Conservation (phyloP, 345 rosid species). For the Xanthoceras sorbifolium region DNA sequence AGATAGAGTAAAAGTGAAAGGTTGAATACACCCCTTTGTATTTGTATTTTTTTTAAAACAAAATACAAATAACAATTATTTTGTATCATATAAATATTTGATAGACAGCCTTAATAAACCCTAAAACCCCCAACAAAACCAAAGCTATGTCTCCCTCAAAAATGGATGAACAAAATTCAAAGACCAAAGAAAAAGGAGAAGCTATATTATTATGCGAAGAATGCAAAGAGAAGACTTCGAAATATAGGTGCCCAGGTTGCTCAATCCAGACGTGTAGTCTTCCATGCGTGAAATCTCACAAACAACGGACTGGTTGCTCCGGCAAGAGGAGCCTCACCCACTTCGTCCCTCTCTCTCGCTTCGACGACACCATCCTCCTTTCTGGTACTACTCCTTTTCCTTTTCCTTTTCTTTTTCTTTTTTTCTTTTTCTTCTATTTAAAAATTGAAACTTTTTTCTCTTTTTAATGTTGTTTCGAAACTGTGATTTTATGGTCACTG, state of each 20-base stretch:
- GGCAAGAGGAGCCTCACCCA: slow-evolving; percentile 61
- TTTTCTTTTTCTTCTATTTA: neutral
- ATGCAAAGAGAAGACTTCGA: slow-evolving; percentile 55
- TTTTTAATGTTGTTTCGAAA: neutral
- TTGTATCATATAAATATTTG: neutral
- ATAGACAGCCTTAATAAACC: neutral
- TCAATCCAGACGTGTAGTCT: slow-evolving; percentile 78
- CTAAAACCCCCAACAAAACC: neutral
- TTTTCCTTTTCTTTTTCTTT: neutral
- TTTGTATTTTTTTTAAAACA: too few relatives aligned
- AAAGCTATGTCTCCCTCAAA: neutral
- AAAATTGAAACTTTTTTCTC: too few relatives aligned
- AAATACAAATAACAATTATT: too few relatives aligned
- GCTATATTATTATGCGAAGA: slow-evolving; percentile 51
- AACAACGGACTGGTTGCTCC: slow-evolving; percentile 69
- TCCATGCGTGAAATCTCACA: slow-evolving; percentile 78
- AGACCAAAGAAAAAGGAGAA: neutral
- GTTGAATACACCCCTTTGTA: too few relatives aligned
- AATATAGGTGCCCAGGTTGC: slow-evolving; percentile 91
- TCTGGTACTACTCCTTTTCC: slow-evolving; percentile 53
- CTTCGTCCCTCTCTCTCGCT: slow-evolving; percentile 62
- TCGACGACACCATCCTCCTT: slow-evolving; percentile 64
- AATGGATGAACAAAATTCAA: slow-evolving; percentile 18
- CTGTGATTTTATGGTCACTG: neutral
- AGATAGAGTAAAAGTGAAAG: too few relatives aligned